A percentile compares a stretch with the other conserved stretches of the same genome.
Conservation (phyloP, 352 stramenopile species). For the Globisporangium yorkense region DNA sequence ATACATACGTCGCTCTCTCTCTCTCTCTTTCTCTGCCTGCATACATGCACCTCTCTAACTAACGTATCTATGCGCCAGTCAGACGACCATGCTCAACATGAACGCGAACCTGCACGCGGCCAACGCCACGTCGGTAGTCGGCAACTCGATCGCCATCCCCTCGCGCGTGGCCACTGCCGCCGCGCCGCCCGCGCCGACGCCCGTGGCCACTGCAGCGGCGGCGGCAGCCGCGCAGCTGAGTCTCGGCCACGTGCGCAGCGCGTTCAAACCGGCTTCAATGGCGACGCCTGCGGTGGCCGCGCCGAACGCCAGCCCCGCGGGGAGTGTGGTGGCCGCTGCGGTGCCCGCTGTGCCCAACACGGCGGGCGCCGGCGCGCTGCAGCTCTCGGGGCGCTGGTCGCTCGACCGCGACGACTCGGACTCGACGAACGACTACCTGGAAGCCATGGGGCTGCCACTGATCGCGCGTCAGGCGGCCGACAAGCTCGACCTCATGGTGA, state of each 20-base stretch:
- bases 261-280: slow-evolving; percentile 59
- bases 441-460: slow-evolving; percentile 75
- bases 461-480: slow-evolving; percentile 84
- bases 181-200: slow-evolving; percentile 15
- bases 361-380: slow-evolving; percentile 65
- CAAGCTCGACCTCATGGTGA: slow-evolving; percentile 87
- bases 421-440: slow-evolving; percentile 87
- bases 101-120: slow-evolving; percentile 72
- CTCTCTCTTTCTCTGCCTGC: not conserved
- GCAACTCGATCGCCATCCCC: slow-evolving; percentile 72
- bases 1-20: not conserved
- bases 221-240: slow-evolving; percentile 35
- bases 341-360: slow-evolving; percentile 49
- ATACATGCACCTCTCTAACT: not conserved
- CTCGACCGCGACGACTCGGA: slow-evolving; percentile 84
- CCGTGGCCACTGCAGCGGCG: slow-evolving; percentile 19
- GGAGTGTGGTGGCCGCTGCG: slow-evolving; percentile 11
- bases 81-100: slow-evolving; percentile 19
- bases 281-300: slow-evolving; percentile 17
- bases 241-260: slow-evolving; percentile 64
- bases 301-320: slow-evolving; percentile 9
- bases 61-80: not conserved
- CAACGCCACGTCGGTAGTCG: slow-evolving; percentile 75
- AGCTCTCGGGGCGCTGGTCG: slow-evolving; percentile 81
- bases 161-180: slow-evolving; percentile 21